phyloP scores from a whole-genome alignment of 2,329 filamentous ascomycete species.

The Fusarium agapanthi region DNA sequence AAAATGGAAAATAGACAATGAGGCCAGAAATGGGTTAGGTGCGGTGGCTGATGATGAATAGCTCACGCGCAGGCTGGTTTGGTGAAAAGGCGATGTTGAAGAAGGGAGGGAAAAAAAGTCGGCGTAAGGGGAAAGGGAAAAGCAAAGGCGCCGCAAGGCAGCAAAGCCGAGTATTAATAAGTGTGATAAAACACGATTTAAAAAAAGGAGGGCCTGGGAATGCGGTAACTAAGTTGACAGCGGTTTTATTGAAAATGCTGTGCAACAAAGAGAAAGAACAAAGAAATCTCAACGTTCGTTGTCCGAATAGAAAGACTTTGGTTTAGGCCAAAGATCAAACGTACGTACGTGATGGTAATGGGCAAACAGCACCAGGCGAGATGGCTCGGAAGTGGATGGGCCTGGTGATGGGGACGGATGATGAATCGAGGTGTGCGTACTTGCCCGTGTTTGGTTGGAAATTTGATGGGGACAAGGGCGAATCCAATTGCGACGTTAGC shows the following conservation, averaged over 20 bases:
- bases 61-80: constrained; percentile 36
- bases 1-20: constrained; percentile 19
- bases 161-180: constrained; percentile 26
- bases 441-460: constrained; percentile 10
- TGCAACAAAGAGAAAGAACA: constrained; percentile 19
- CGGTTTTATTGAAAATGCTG: constrained; percentile 25
- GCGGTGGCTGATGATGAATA: constrained; percentile 37
- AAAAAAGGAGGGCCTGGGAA: constrained; percentile 21
- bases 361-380: constrained; percentile 13
- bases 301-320: constrained; percentile 8
- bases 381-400: constrained; percentile 24
- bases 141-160: constrained; percentile 34
- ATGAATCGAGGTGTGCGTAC: constrained; percentile 11
- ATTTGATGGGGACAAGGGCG: constrained; percentile 28
- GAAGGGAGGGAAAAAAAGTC: constrained; percentile 39
- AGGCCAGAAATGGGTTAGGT: constrained; percentile 25
- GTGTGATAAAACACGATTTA: constrained; percentile 1
- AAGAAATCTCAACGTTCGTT: constrained; percentile 21
- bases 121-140: constrained; percentile 38
- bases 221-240: constrained; percentile 20
- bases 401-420: constrained; percentile 25
- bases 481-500: constrained; percentile 13
- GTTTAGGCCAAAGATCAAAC: constrained; percentile 27
- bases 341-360: not conserved
- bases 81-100: constrained; percentile 38